A percentile compares a stretch with the other conserved stretches of the same genome.
These are phyloP conservation scores for Penicillium lagena DNA, from an alignment of 495 filamentous ascomycete species.

Conservation along the genomic window DNA sequence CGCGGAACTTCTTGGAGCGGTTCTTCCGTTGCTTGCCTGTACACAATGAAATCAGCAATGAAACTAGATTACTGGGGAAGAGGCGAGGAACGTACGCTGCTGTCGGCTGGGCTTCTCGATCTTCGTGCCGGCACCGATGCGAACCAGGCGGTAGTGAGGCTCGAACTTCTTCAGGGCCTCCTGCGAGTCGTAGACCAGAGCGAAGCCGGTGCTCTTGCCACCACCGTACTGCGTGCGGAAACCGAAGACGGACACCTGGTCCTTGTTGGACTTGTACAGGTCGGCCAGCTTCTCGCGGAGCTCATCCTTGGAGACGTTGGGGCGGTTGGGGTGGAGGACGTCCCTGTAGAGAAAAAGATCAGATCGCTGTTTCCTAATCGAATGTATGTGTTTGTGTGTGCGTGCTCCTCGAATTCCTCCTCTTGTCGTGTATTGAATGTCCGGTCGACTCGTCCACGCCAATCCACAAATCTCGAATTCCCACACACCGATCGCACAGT, in stretches of 20 bases:
- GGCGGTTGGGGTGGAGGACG: conserved; percentile 96
- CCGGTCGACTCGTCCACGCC: no score
- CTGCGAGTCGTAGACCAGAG: conserved; percentile 92
- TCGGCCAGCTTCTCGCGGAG: conserved; percentile 90
- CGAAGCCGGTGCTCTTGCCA: conserved; percentile 98
- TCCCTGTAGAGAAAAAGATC: conserved; percentile 55
- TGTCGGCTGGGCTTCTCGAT: conserved; percentile 94
- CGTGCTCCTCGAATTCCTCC: background rate
- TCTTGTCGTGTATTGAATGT: no score
- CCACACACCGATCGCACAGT: background rate
- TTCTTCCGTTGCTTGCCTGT: conserved; percentile 99
- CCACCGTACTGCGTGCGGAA: conserved; percentile 98
- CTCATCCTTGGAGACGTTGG: conserved; percentile 98
- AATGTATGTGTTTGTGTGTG: conserved; percentile 1
- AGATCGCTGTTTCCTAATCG: conserved; percentile 11
- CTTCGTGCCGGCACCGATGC: conserved; percentile 85
- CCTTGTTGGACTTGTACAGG: conserved; percentile 96
- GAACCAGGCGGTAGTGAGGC: conserved; percentile 92
- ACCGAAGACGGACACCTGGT: conserved; percentile 93
- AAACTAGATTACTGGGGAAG: background rate
- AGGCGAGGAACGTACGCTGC: conserved; percentile 68
- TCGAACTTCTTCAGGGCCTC: conserved; percentile 99
- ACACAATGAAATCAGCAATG: conserved; percentile 1
- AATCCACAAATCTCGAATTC: background rate
- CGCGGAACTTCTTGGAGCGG: conserved; percentile 95